Percentiles rank a stretch among this genome's conserved stretches.
phyloP scores from a whole-genome alignment of 441 rosid species.

The Adansonia gregorii region DNA sequence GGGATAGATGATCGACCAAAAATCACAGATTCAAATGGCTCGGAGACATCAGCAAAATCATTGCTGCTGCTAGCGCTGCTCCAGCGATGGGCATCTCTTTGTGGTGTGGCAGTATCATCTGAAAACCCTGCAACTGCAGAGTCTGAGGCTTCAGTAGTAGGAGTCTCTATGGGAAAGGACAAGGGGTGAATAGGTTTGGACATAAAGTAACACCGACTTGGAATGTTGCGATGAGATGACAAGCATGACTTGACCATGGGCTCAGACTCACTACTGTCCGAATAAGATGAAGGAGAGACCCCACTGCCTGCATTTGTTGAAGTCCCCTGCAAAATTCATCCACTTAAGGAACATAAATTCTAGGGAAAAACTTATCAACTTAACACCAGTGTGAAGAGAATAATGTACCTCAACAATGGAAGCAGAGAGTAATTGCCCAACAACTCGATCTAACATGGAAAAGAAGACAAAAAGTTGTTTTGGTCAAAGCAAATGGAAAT shows the following conservation, averaged over 20 bases:
- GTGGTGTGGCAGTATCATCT: slow-evolving; percentile 37
- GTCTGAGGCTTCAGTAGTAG: slow-evolving; percentile 35
- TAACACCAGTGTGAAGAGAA: slow-evolving; percentile 7
- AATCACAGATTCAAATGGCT: slow-evolving; percentile 48
- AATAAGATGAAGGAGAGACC: slow-evolving; percentile 47
- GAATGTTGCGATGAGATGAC: slow-evolving; percentile 48
- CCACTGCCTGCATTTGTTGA: slow-evolving; percentile 46
- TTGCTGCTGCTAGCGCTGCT: slow-evolving; percentile 53
- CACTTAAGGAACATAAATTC: slow-evolving; percentile 18
- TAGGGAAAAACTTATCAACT: neutral
- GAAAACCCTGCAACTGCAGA: slow-evolving; percentile 29
- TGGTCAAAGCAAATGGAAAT: slow-evolving; percentile 10
- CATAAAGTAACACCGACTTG: slow-evolving; percentile 48
- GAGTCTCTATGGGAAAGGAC: slow-evolving; percentile 39
- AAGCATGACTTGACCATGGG: slow-evolving; percentile 40
- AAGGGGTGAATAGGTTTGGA: slow-evolving; percentile 67
- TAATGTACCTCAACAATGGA: slow-evolving; percentile 46
- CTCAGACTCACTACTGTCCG: slow-evolving; percentile 56
- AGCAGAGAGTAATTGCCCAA: slow-evolving; percentile 37
- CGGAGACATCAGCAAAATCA: slow-evolving; percentile 58
- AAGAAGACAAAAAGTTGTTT: slow-evolving; percentile 17
- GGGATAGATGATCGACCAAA: slow-evolving; percentile 33
- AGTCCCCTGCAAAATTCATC: slow-evolving; percentile 40
- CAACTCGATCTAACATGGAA: slow-evolving; percentile 40
- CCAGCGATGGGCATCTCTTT: slow-evolving; percentile 43